Evolutionary conservation across 2,329 filamentous ascomycete genomes (phyloP).

Genomic region (Colletotrichum lini): DNA sequence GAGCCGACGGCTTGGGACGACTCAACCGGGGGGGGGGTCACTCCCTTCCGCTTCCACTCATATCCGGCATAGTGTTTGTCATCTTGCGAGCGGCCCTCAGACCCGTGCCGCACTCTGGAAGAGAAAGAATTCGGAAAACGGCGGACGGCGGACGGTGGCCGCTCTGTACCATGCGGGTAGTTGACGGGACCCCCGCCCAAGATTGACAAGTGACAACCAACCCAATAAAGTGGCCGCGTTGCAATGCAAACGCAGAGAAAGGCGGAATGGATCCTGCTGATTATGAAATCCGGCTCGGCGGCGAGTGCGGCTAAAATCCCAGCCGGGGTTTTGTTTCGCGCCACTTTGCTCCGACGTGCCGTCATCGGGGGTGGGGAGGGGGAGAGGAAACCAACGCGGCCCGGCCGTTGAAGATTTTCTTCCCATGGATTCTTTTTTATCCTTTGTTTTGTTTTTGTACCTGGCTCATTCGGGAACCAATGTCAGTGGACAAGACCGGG

Average conservation of each 20-base stretch:
- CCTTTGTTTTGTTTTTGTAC: too few species aligned
- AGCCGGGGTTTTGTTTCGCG: conserved; percentile 17
- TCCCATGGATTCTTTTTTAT: background rate
- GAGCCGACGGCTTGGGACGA: conserved; percentile 11
- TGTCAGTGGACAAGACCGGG: background rate
- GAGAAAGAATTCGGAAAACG: too few species aligned
- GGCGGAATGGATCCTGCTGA: conserved; percentile 19
- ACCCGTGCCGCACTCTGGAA: background rate
- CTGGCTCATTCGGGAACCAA: background rate
- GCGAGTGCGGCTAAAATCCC: conserved; percentile 19
- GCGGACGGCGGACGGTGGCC: background rate
- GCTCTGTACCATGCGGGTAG: too few species aligned
- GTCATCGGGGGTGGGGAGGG: conserved; percentile 19
- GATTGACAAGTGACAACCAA: too few species aligned
- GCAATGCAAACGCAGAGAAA: background rate
- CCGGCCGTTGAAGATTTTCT: conserved; percentile 30
- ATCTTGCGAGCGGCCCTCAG: background rate
- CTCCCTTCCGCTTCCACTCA: background rate
- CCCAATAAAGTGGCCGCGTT: background rate
- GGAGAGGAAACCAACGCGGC: background rate
- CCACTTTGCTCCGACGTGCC: conserved; percentile 35
- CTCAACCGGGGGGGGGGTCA: background rate
- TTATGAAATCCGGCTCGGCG: conserved; percentile 28
- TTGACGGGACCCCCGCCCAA: background rate
- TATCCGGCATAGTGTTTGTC: background rate